These are phyloP conservation scores for Trichoderma koningiopsis DNA, from an alignment of 2,329 filamentous ascomycete genomes.

Conservation along the genomic window DNA sequence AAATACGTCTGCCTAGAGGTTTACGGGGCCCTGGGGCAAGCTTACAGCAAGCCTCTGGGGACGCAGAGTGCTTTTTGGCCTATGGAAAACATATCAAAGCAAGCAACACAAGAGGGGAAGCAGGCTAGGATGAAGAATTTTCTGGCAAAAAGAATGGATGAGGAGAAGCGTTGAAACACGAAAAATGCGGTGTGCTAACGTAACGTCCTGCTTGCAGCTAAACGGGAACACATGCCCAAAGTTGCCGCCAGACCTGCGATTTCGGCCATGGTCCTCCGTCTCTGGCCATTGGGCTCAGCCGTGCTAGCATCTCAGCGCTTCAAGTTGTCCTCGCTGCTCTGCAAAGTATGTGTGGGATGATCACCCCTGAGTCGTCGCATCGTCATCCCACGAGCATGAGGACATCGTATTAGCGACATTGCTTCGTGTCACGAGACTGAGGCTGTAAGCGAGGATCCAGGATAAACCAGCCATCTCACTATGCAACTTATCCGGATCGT, in stretches of 20 bases:
- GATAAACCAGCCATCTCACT: background rate
- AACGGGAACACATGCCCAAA: conserved; percentile 13
- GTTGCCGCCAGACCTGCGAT: conserved; percentile 1
- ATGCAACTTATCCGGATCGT: conserved; percentile 1
- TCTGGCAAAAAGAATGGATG: background rate
- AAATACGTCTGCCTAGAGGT: conserved; percentile 26
- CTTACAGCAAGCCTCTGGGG: conserved; percentile 25
- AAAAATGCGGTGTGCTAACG: conserved; percentile 18
- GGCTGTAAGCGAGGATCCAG: background rate
- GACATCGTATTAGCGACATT: background rate
- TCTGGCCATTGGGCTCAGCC: background rate
- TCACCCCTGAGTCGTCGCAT: conserved; percentile 15
- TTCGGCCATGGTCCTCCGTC: conserved; percentile 6
- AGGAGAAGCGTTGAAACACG: background rate
- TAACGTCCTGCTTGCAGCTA: conserved; percentile 16
- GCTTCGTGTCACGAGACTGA: conserved; percentile 1
- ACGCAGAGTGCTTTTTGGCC: conserved; percentile 1
- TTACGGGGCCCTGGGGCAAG: conserved; percentile 16
- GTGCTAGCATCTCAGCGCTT: background rate
- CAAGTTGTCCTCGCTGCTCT: background rate
- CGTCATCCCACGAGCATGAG: conserved; percentile 1
- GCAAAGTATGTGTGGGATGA: background rate
- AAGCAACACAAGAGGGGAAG: conserved; percentile 4
- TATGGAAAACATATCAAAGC: background rate
- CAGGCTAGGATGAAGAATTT: background rate